Percentiles rank a stretch among this genome's conserved stretches.
These are phyloP conservation scores for Diplogelasinospora grovesii DNA, from an alignment of 495 filamentous ascomycete genomes.

Conservation along the genomic window DNA sequence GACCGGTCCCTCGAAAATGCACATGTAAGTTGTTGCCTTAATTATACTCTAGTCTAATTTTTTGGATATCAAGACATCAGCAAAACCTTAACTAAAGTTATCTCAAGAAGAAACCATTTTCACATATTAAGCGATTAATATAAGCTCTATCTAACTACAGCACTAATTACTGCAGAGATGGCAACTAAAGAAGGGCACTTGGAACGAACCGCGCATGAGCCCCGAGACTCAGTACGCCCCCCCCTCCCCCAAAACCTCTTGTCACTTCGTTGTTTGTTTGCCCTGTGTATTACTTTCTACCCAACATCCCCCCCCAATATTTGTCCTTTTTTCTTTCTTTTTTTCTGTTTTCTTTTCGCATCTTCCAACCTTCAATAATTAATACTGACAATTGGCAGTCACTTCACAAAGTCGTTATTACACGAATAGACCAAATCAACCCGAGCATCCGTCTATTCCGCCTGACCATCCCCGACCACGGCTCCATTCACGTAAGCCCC, in stretches of 20 bases:
- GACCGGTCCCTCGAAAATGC: too few species aligned
- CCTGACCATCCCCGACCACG: conserved; percentile 21
- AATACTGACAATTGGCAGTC: conserved; percentile 17
- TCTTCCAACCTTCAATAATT: not conserved
- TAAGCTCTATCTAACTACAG: too few species aligned
- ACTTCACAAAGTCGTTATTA: conserved; percentile 32
- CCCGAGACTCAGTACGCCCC: conserved; percentile 47
- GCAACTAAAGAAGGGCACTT: conserved; percentile 36
- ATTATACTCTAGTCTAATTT: too few species aligned
- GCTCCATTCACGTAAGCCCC: conserved; percentile 20
- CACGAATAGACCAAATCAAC: conserved; percentile 26
- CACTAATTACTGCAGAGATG: too few species aligned
- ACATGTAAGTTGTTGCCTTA: too few species aligned
- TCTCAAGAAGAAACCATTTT: too few species aligned
- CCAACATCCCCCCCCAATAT: not conserved
- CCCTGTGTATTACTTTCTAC: too few species aligned
- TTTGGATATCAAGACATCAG: too few species aligned
- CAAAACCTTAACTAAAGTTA: too few species aligned
- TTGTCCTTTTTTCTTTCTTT: too few species aligned
- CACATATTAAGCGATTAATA: too few species aligned
- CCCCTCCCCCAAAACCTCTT: not conserved
- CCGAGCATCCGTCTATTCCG: conserved; percentile 33
- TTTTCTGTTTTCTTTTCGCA: not conserved
- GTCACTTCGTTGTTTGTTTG: not conserved
- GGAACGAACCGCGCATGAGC: conserved; percentile 66